These are phyloP conservation scores for Monosporascus sp. DNA, from an alignment of 2,329 filamentous ascomycete genomes.

Conservation along the genomic window DNA sequence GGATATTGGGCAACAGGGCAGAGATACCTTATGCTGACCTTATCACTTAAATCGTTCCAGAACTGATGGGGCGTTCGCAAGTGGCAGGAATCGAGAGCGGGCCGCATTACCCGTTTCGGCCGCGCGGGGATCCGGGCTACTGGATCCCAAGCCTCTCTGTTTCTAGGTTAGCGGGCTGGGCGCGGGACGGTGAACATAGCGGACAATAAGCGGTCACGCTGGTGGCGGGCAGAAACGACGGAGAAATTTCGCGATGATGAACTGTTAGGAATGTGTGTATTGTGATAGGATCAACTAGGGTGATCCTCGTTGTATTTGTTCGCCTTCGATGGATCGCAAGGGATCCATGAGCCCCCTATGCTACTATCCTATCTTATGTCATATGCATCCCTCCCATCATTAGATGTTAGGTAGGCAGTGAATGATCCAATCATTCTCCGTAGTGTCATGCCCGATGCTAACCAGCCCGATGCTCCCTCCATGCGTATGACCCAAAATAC, in stretches of 20 bases:
- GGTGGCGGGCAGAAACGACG: background rate
- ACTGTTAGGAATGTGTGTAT: too few relatives aligned
- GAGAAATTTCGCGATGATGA: background rate
- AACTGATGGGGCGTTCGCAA: too few relatives aligned
- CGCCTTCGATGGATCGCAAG: too few relatives aligned
- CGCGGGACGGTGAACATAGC: background rate
- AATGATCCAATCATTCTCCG: background rate
- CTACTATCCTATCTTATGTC: background rate
- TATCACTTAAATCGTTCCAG: background rate
- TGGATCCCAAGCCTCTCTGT: background rate
- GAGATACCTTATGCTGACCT: background rate
- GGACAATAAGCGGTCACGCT: background rate
- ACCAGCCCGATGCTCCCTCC: background rate
- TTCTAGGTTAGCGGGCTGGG: background rate
- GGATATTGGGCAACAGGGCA: too few relatives aligned
- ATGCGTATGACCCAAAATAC: background rate
- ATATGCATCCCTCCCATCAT: background rate
- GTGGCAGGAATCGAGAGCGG: background rate
- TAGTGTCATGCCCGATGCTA: background rate
- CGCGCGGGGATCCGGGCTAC: background rate
- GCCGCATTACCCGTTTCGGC: background rate
- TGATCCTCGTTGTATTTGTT: too few relatives aligned
- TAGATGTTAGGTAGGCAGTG: background rate
- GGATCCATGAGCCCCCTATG: too few relatives aligned
- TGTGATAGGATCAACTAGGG: too few relatives aligned